Base-by-base conservation (phyloP, 192 early-diverging fungal species). In the Coemansia sp. region DNA sequence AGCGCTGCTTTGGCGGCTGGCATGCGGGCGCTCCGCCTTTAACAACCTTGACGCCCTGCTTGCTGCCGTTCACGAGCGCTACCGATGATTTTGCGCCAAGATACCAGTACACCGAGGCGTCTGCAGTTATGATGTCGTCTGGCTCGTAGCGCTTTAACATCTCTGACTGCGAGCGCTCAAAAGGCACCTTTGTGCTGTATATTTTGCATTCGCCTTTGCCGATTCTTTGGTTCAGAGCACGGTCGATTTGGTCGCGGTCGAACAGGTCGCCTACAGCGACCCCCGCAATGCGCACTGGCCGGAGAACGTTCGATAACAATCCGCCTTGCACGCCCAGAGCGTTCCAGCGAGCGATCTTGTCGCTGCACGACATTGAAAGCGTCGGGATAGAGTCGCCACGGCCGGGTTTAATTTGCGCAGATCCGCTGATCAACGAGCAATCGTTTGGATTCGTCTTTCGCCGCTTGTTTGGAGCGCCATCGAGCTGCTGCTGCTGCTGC, bases 261-360 rank as follows among this genome's bases (percentile, higher is more conserved):
- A 84, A 94, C 70, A 89, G 62, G 35, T 94, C 93, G 60, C 89
- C 88, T 0, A 94, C 84, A 0, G 85, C 70, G 26, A 97, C 75
- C 1, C 87, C 80, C 1, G 61, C 35, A 4, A 97, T 73, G 65
- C 90, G 92, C 10, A 97, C 72, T 0, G 95, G 93, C 15, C 76
- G 49, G 21, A 89, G 73, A 16, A 91, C 56, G n/a, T 77, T 64
- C 0, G 89, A 72, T 0, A 98, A 69, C 16, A 95, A 66, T 7
- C 88, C 85, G 0, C 93, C 93, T 46, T 88, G 86, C 2, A 96
- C 69, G 3, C 95, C 95, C 26, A 96, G 69, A 20, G 90, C 85
- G 60, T 87, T 91, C 96, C 96, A 98, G 35, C 86, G 87, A 0
- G 93, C 92, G 15, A 98, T 86, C 74, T 98, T 98, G 83, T 98